These are phyloP conservation scores for Aegilops sharonensis DNA, from an alignment of 176 grass and related monocot genomes.

Conservation along the genomic window DNA sequence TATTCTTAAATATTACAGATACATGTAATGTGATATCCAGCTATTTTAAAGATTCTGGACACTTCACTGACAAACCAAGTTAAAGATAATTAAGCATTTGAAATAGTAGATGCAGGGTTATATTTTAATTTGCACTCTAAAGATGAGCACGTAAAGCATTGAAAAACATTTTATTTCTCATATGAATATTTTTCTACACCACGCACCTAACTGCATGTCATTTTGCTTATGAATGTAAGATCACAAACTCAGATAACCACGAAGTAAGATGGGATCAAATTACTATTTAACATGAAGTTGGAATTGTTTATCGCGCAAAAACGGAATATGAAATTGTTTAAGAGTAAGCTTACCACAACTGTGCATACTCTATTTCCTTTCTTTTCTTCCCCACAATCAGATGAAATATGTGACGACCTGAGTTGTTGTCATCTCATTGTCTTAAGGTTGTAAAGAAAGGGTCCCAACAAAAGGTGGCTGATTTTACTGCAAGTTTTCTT, in stretches of 20 bases:
- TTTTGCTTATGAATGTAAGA: background rate
- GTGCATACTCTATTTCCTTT: conserved; percentile 52
- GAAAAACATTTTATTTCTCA: background rate
- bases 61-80: background rate
- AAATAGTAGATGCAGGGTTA: background rate
- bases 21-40: background rate
- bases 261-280: conserved; percentile 8
- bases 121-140: background rate
- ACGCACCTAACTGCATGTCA: background rate
- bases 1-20: background rate
- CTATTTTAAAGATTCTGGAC: background rate
- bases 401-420: conserved; percentile 13
- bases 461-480: too few species aligned
- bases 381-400: conserved; percentile 30
- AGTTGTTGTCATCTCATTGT: conserved; percentile 31
- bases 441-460: too few species aligned
- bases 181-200: background rate
- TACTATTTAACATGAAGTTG: background rate
- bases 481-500: too few species aligned
- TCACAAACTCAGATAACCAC: conserved; percentile 12
- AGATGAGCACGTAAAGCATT: background rate
- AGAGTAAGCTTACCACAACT: conserved; percentile 58
- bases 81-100: background rate
- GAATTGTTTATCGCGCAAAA: too few species aligned
- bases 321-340: background rate